Evolutionary conservation across 73 alveolate genomes (phyloP).

Genomic region (Paramecium tetraurelia): DNA sequence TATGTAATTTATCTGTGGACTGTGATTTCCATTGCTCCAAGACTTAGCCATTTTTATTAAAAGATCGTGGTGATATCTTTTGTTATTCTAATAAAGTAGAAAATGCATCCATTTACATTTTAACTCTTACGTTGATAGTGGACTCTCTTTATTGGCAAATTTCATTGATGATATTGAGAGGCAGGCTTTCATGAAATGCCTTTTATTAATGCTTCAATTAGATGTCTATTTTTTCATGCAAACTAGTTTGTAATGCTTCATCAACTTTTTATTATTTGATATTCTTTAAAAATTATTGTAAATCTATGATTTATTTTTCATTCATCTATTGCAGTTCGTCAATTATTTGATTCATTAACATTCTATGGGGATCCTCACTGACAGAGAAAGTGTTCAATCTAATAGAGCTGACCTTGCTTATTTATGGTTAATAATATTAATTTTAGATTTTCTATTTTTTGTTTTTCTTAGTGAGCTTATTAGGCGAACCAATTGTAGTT

Average conservation of each 20-base stretch:
- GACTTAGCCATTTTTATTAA: neutral
- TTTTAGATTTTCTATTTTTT: neutral
- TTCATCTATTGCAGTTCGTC: neutral
- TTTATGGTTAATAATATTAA: neutral
- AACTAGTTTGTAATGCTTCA: neutral
- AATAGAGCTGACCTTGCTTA: neutral
- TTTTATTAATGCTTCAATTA: neutral
- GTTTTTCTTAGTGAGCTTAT: neutral
- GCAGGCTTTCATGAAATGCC: neutral
- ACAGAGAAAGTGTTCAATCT: constrained; percentile 30
- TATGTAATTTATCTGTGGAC: neutral
- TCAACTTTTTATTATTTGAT: neutral
- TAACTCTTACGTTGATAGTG: neutral
- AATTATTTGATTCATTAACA: neutral
- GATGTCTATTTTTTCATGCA: neutral
- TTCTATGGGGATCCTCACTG: neutral
- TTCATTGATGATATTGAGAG: neutral
- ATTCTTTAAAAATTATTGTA: neutral
- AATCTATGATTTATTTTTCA: neutral
- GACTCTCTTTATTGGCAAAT: neutral
- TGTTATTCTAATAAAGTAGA: neutral
- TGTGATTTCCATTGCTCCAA: neutral
- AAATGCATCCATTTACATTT: neutral
- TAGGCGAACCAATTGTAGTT: neutral
- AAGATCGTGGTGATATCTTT: constrained; percentile 2